Base-by-base conservation (phyloP, 2,329 filamentous ascomycete genomes). In the Lachnellula cervina region DNA sequence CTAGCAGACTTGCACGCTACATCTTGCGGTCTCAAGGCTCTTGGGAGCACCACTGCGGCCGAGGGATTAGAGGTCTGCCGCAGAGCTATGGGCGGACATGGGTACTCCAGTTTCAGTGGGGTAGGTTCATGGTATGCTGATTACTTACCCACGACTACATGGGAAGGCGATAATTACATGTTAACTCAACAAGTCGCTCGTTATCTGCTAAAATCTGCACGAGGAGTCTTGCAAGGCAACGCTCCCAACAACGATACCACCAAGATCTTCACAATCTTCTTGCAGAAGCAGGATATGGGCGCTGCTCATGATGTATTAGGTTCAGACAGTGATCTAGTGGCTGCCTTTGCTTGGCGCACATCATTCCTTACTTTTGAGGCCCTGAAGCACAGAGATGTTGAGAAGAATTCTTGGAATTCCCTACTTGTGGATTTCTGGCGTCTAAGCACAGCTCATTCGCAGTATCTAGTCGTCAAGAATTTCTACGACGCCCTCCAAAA, bases 401-500 rank as follows among this genome's bases (percentile, higher is more conserved):
- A 90, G 69, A 89, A 89, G 77, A 82, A 83, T 66, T 80, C 86
- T 0, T 91, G 87, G 88, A 91, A 90, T 74, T 86, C 82, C 58
- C 77, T 91, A 8, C 79, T 91, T 16, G 84, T 90, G 14, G 86
- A 90, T 72, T 90, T 91, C 73, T 89, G 86, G 80, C 84, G 86
- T 44, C 80, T 91, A 5, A 85, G 80, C 55, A 89, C 87, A 5
- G 87, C 88, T 0, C 87, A 89, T 69, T 87, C 85, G 0, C 87
- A 91, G 71, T 90, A 90, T 71, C 79, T 90, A 63, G 80, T 90
- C 0, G 87, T 90, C 60, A 90, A 88, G 77, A 88, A 85, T 75
- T 91, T 90, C 74, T 89, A 94, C 73, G 77, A 83, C 4, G 76
- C 81, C 2, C 81, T 93, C 19, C 81, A 84, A 38, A 76, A 77